Percentiles rank a stretch among this genome's conserved stretches.
Evolutionary conservation across 257 asterid genomes (phyloP).

Genomic region (Solanum rostratum): DNA sequence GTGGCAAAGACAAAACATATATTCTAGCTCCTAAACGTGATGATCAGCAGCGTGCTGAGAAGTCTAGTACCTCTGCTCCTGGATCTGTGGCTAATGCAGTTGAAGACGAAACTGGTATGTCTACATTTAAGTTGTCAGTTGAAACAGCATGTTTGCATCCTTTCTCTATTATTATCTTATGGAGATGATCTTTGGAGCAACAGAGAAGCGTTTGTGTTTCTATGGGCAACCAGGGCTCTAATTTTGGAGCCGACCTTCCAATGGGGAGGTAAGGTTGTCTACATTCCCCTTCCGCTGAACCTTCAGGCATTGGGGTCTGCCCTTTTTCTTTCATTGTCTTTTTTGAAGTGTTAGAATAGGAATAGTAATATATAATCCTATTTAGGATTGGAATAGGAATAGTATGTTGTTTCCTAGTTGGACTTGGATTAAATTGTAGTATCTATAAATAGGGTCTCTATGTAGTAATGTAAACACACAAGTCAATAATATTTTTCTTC

Average conservation of each 20-base stretch:
- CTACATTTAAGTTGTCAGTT: not conserved
- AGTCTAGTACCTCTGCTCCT: constrained; percentile 32
- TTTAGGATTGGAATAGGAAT: too few relatives aligned
- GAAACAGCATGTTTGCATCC: not conserved
- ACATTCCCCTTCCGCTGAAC: not conserved
- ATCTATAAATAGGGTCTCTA: too few relatives aligned
- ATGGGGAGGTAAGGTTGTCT: not conserved
- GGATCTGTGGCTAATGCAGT: constrained; percentile 26
- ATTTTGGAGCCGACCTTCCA: not conserved
- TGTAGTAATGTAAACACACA: too few relatives aligned
- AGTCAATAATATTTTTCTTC: too few relatives aligned
- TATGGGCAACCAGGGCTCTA: not conserved
- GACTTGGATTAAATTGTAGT: too few relatives aligned
- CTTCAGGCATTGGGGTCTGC: not conserved
- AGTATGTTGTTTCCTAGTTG: too few relatives aligned
- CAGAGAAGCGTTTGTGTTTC: not conserved
- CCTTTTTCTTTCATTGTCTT: not conserved
- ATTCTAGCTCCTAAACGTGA: constrained; percentile 37
- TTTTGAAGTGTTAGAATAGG: not conserved
- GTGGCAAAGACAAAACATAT: constrained; percentile 48
- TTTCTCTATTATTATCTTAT: not conserved
- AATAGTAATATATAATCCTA: too few relatives aligned
- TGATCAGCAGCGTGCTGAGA: constrained; percentile 34
- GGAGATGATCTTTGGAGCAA: not conserved
- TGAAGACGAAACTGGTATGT: constrained; percentile 52